Evolutionary conservation across 2,329 filamentous ascomycete genomes (phyloP).

Genomic region (Diaporthe longicolla): DNA sequence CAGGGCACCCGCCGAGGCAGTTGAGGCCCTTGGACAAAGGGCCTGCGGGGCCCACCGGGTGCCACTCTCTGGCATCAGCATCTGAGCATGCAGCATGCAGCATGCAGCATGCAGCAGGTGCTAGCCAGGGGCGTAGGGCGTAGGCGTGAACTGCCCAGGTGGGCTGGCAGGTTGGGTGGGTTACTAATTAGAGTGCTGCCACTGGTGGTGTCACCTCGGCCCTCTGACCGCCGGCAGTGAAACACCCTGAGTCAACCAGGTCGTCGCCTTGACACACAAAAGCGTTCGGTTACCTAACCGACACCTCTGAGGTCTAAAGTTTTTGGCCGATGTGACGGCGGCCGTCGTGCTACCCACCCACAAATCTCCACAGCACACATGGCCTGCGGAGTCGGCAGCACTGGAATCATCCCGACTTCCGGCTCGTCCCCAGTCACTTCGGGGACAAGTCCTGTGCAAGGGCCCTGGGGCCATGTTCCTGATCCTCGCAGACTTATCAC

Average conservation of each 20-base stretch:
- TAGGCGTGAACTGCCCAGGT: too few species aligned
- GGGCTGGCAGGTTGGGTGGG: background rate
- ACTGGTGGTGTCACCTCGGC: background rate
- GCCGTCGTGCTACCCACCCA: background rate
- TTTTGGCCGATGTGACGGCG: background rate
- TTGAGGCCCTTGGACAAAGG: background rate
- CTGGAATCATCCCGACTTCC: conserved; percentile 29
- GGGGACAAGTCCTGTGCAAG: too few species aligned
- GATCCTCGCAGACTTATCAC: background rate
- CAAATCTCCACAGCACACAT: conserved; percentile 4
- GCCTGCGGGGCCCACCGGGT: too few species aligned
- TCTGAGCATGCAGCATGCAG: too few species aligned
- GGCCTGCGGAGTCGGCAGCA: conserved; percentile 8
- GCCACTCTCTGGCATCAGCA: too few species aligned
- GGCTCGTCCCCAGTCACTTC: background rate
- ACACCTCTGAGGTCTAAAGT: background rate
- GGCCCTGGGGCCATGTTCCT: background rate
- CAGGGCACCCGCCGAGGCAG: conserved; percentile 15
- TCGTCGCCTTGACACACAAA: conserved; percentile 1
- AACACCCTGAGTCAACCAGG: conserved; percentile 9
- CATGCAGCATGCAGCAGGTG: too few species aligned
- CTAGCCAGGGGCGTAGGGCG: conserved; percentile 5
- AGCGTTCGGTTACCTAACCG: conserved; percentile 1
- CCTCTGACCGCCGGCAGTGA: too few species aligned
- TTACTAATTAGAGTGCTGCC: too few species aligned